Conservation (phyloP, 441 rosid species). For the Corymbia citriodora region DNA sequence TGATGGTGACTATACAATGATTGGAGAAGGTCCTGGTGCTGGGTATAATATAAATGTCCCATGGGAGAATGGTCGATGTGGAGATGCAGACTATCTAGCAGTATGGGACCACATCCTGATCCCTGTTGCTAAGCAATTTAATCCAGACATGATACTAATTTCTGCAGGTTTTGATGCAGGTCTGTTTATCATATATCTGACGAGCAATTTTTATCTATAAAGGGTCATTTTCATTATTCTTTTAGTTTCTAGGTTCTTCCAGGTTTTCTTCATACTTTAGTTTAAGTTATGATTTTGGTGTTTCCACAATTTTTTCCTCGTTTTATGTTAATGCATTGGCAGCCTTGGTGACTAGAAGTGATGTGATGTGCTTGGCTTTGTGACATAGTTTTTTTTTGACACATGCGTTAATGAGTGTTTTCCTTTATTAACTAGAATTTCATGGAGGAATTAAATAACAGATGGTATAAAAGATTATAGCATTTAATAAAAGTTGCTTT, state of each 20-base stretch:
- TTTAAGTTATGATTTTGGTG: not conserved
- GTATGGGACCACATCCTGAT: conserved; percentile 93
- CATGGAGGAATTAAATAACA: not conserved
- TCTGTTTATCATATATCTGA: conserved; percentile 8
- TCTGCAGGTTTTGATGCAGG: conserved; percentile 99
- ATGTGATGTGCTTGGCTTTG: not conserved
- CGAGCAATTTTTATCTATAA: not conserved
- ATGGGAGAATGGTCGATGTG: conserved; percentile 86
- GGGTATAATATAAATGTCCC: conserved; percentile 97
- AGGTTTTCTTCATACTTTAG: not conserved
- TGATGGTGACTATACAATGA: conserved; percentile 77
- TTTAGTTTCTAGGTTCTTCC: not conserved
- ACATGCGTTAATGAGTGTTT: not conserved
- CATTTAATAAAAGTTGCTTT: not conserved
- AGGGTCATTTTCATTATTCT: not conserved
- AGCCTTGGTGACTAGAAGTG: not conserved
- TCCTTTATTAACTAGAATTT: not conserved
- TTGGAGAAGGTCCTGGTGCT: conserved; percentile 88
- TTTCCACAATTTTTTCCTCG: not conserved
- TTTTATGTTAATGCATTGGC: not conserved
- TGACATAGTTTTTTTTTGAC: not conserved
- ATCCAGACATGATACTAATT: conserved; percentile 70
- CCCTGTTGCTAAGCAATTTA: conserved; percentile 77
- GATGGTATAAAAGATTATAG: not conserved
- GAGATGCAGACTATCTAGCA: conserved; percentile 92